These are phyloP conservation scores for Debaryomyces tyrocola DNA, from an alignment of 805 yeast genomes.

Conservation along the genomic window DNA sequence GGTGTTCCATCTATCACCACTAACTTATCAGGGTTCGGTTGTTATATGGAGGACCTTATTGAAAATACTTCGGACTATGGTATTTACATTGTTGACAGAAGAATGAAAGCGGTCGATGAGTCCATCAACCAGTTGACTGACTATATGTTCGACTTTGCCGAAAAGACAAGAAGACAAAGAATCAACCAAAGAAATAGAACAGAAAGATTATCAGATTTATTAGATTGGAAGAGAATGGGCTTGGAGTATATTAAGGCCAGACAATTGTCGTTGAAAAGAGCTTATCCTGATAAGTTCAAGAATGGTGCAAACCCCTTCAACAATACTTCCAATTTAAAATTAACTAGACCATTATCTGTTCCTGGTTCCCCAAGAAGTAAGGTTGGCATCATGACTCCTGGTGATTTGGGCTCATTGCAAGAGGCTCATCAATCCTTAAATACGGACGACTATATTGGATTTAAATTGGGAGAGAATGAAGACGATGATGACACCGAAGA, in stretches of 20 bases:
- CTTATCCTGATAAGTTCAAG: slow-evolving; percentile 83
- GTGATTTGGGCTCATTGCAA: slow-evolving; percentile 94
- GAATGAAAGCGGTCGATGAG: slow-evolving; percentile 89
- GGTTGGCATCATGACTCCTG: slow-evolving; percentile 88
- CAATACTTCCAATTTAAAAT: slow-evolving; percentile 55
- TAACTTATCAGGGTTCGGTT: slow-evolving; percentile 94
- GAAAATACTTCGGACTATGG: slow-evolving; percentile 95
- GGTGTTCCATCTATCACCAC: slow-evolving; percentile 98
- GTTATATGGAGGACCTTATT: slow-evolving; percentile 96
- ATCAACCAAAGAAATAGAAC: slow-evolving; percentile 97
- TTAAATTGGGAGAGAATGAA: slow-evolving; percentile 47
- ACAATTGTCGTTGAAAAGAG: slow-evolving; percentile 85
- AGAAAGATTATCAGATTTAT: slow-evolving; percentile 85
- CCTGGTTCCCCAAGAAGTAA: slow-evolving; percentile 92
- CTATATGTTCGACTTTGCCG: slow-evolving; percentile 84
- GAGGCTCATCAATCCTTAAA: slow-evolving; percentile 73
- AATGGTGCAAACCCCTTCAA: slow-evolving; percentile 49
- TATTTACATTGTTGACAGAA: slow-evolving; percentile 93
- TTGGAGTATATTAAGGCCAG: slow-evolving; percentile 94
- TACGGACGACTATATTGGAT: slow-evolving; percentile 75
- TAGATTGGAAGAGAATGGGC: slow-evolving; percentile 99
- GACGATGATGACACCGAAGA: slow-evolving; percentile 42
- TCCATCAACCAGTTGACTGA: slow-evolving; percentile 86
- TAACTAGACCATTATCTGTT: slow-evolving; percentile 90
- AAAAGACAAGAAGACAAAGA: slow-evolving; percentile 92